Conservation (phyloP, 306 rosid genomes). For the Gleditsia sinensis region DNA sequence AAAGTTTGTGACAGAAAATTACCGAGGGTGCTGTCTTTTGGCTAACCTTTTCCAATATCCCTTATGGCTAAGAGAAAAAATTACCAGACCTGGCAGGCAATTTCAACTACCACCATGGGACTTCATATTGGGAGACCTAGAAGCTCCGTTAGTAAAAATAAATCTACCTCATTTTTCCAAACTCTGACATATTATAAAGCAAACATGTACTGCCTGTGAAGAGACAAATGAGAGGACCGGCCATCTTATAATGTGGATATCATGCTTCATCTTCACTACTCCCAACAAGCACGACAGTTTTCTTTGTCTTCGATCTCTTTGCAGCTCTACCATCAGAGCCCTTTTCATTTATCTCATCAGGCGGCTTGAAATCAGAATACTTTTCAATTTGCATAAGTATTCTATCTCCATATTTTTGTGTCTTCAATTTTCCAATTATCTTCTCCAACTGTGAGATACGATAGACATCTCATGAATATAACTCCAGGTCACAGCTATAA, state of each 20-base stretch:
- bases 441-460: conserved; percentile 72
- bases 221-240: not conserved
- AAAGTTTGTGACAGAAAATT: too few species aligned
- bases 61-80: not conserved
- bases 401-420: conserved; percentile 68
- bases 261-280: conserved; percentile 80
- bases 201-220: not conserved
- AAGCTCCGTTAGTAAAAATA: conserved; percentile 2
- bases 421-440: conserved; percentile 75
- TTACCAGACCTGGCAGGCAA: not conserved
- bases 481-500: conserved; percentile 11
- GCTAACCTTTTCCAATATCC: not conserved
- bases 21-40: not conserved
- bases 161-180: not conserved
- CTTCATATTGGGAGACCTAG: not conserved
- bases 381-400: conserved; percentile 63
- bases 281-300: conserved; percentile 62
- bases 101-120: not conserved
- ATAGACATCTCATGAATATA: not conserved
- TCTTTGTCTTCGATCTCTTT: conserved; percentile 65
- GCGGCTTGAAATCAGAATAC: conserved; percentile 42
- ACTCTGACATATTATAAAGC: not conserved
- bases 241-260: not conserved
- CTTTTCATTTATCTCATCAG: conserved; percentile 37
- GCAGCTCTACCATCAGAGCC: conserved; percentile 47